phyloP scores from a whole-genome alignment of 257 asterid genomes.

The Thymus quinquecostatus region DNA sequence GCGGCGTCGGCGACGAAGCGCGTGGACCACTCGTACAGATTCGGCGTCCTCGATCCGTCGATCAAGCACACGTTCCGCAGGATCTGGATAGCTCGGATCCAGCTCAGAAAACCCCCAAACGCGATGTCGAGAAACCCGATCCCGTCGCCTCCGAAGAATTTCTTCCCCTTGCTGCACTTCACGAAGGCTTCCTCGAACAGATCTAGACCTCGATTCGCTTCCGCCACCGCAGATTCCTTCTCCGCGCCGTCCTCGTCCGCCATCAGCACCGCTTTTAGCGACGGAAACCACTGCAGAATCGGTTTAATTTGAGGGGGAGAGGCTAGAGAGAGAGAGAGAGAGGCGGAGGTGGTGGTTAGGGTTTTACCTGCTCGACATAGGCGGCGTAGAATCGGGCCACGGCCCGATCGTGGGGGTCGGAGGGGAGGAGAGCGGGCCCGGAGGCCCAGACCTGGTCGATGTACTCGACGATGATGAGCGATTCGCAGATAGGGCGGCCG shows the following conservation, averaged over 20 bases:
- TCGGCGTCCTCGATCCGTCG: conserved; percentile 35
- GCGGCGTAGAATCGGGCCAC: conserved; percentile 38
- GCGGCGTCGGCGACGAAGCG: conserved; percentile 33
- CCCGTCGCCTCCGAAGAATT: conserved; percentile 52
- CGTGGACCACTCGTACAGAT: conserved; percentile 42
- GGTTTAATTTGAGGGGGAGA: neutral
- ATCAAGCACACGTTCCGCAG: conserved; percentile 28
- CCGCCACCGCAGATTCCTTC: conserved; percentile 23
- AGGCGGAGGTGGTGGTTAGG: neutral
- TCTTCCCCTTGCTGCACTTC: conserved; percentile 45
- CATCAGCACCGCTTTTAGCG: neutral
- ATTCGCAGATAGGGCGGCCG: conserved; percentile 30
- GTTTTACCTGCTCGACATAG: conserved; percentile 24
- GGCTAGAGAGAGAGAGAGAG: neutral
- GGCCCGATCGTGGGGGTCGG: conserved; percentile 40
- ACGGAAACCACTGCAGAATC: conserved; percentile 27
- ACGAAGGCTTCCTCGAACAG: conserved; percentile 46
- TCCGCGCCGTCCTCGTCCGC: conserved; percentile 32
- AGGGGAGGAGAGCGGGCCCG: conserved; percentile 30
- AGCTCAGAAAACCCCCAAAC: conserved; percentile 43
- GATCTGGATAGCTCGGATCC: conserved; percentile 37
- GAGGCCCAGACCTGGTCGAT: conserved; percentile 33
- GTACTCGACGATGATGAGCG: conserved; percentile 35
- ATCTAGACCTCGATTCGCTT: conserved; percentile 27
- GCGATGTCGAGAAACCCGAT: conserved; percentile 53